A percentile compares a stretch with the other conserved stretches of the same genome.
These are phyloP conservation scores for Teratosphaeriaceae sp. DNA, from an alignment of 2,329 filamentous ascomycete species.

Conservation along the genomic window DNA sequence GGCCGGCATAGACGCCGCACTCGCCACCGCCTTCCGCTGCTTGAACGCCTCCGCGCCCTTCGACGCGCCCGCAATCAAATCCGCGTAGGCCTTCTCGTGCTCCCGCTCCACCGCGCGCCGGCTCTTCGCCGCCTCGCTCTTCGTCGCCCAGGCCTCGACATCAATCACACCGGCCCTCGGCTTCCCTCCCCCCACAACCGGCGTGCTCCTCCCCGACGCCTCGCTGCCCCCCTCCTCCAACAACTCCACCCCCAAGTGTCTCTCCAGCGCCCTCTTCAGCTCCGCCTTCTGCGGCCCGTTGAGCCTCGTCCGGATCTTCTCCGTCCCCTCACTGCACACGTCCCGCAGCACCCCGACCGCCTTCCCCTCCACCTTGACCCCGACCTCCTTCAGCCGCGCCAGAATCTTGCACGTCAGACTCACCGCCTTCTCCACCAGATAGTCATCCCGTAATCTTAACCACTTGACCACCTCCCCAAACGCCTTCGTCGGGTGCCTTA, in stretches of 20 bases:
- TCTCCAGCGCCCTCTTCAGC: constrained; percentile 57
- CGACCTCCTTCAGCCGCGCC: constrained; percentile 68
- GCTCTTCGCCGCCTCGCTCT: constrained; percentile 7
- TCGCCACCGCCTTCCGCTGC: constrained; percentile 24
- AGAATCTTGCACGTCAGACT: constrained; percentile 80
- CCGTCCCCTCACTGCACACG: constrained; percentile 37
- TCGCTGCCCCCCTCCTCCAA: constrained; percentile 12
- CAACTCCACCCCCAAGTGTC: constrained; percentile 34
- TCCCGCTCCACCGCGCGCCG: constrained; percentile 4
- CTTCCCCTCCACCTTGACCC: constrained; percentile 60
- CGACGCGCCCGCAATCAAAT: constrained; percentile 11
- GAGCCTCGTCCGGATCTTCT: constrained; percentile 68
- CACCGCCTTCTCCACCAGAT: constrained; percentile 75
- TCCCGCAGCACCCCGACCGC: constrained; percentile 58
- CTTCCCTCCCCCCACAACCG: constrained; percentile 13
- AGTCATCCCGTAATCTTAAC: constrained; percentile 83
- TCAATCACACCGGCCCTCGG: constrained; percentile 27
- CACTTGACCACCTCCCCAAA: constrained; percentile 71
- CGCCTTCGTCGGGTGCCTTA: constrained; percentile 58
- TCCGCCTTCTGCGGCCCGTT: constrained; percentile 79
- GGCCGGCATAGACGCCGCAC: constrained; percentile 18
- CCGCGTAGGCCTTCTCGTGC: constrained; percentile 11
- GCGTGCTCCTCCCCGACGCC: constrained; percentile 16
- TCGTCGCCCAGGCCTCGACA: constrained; percentile 24
- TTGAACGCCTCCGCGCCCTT: constrained; percentile 16